Evolutionary conservation across 1,139 yeast species (phyloP).

Genomic region (Geotrichum restrictum): DNA sequence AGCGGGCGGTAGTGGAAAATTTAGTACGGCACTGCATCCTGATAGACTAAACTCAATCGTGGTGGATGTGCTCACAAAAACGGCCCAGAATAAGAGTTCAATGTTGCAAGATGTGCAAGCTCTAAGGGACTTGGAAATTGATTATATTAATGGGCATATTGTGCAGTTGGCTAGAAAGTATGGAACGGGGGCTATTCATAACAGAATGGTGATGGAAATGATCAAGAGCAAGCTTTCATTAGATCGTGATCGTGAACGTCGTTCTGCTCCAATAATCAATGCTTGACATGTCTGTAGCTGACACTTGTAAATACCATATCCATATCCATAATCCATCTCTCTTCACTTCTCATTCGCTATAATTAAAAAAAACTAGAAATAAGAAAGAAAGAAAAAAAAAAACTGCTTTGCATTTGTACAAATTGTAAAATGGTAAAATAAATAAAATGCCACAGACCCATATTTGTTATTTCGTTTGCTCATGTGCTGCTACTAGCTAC

Average conservation of each 20-base stretch:
- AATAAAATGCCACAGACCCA: neutral
- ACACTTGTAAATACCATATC: too few relatives aligned
- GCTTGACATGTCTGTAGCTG: neutral
- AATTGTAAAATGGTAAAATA: neutral
- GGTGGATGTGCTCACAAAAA: conserved; percentile 44
- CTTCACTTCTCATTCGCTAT: neutral
- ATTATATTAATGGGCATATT: conserved; percentile 73
- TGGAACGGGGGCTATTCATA: conserved; percentile 45
- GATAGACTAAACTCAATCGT: conserved; percentile 47
- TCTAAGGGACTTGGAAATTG: conserved; percentile 66
- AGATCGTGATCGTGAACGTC: conserved; percentile 16
- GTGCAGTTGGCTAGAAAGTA: conserved; percentile 49
- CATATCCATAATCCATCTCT: neutral
- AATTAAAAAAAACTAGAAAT: too few relatives aligned
- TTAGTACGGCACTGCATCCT: conserved; percentile 17
- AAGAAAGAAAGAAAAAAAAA: too few relatives aligned
- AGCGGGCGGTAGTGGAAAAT: too few relatives aligned
- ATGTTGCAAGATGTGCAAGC: conserved; percentile 79
- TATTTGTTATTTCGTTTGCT: too few relatives aligned
- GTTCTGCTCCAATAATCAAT: conserved; percentile 17
- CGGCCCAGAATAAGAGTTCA: conserved; percentile 66
- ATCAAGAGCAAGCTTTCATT: conserved; percentile 35
- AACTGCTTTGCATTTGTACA: too few relatives aligned
- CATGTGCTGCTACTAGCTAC: too few relatives aligned
- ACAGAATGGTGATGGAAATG: conserved; percentile 48